Base-by-base conservation (phyloP, 1,284 basidiomycete species). In the Leccinum griseonigrum region DNA sequence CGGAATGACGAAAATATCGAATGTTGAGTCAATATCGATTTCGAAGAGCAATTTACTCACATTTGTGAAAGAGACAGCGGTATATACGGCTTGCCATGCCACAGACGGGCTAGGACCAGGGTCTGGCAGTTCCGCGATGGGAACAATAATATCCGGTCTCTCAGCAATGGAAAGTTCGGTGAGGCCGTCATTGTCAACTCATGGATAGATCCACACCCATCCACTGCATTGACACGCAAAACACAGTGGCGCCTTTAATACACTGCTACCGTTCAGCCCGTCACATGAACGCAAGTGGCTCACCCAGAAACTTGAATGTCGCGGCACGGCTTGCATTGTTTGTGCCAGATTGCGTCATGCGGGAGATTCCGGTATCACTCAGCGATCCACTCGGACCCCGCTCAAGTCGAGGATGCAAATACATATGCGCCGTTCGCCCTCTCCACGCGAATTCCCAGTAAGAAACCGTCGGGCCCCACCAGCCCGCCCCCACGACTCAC, bases 311-410 rank as follows among this genome's bases (percentile, higher is more conserved):
- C 22, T 22, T 22, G 22, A 22, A 22, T 34, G 32, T 34, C 32
- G 32, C 32, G 32, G 32, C 32, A 34, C 32, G n/a, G 22, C 22
- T 22, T 22, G 22, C 22, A 22, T 22, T 28, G 3, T 28, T 28
- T 28, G 28, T 28, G 28, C 28, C 28, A 4, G 29, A 29, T 29
- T 29, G 29, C 7, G 28, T 29, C 28, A 29, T 29, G 7, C 29
- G 29, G 29, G 29, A 7, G 29, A 29, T 29, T 7, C 29, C 29
- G 29, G 7, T 29, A 29, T 8, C 29, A 29, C 29, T 7, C 29
- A 29, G 29, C 29, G 29, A 75, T 76, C 63, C n/a, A 65, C 68
- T 26, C 66, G 64, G 56, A 66, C 72, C n/a, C 68, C 74, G 6
- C 29, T 59, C 58, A 64, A 59, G 29, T 57, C 62, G 11, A 64